Conservation (phyloP, 441 rosid genomes). For the Pelargonium australe region DNA sequence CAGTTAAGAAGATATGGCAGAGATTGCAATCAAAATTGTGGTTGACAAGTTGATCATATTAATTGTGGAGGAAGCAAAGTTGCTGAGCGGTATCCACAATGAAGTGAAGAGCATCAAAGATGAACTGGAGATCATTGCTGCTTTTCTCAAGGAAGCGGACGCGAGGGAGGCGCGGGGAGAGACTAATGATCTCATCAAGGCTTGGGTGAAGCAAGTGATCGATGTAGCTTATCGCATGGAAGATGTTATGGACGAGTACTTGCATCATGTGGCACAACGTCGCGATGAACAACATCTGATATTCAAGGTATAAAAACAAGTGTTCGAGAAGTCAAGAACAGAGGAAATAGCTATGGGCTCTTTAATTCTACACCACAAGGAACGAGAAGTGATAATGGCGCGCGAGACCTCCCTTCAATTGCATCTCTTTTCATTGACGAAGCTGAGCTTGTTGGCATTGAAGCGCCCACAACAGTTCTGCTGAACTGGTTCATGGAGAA, state of each 20-base stretch:
- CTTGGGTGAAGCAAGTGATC: conserved; percentile 18
- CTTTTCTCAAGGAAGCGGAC: conserved; percentile 18
- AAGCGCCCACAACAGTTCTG: no score
- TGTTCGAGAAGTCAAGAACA: background rate
- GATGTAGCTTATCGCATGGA: conserved; percentile 18
- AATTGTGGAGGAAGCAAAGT: background rate
- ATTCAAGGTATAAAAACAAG: conserved; percentile 2
- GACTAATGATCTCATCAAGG: background rate
- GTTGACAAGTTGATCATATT: background rate
- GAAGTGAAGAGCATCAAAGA: conserved; percentile 1
- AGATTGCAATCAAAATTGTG: background rate
- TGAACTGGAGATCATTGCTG: conserved; percentile 7
- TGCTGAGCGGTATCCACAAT: background rate
- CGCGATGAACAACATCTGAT: background rate
- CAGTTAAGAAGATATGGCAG: conserved; percentile 13
- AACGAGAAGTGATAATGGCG: background rate
- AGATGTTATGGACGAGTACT: conserved; percentile 22
- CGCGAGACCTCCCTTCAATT: background rate
- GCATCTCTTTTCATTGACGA: conserved; percentile 12
- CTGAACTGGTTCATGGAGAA: background rate
- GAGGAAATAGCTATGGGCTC: background rate
- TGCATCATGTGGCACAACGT: background rate
- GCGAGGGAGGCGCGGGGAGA: conserved; percentile 11
- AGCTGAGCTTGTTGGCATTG: background rate
- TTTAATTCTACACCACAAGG: background rate